A percentile compares a stretch with the other conserved stretches of the same genome.
phyloP scores from a whole-genome alignment of 805 yeast genomes.

The Metschnikowia hibisci region DNA sequence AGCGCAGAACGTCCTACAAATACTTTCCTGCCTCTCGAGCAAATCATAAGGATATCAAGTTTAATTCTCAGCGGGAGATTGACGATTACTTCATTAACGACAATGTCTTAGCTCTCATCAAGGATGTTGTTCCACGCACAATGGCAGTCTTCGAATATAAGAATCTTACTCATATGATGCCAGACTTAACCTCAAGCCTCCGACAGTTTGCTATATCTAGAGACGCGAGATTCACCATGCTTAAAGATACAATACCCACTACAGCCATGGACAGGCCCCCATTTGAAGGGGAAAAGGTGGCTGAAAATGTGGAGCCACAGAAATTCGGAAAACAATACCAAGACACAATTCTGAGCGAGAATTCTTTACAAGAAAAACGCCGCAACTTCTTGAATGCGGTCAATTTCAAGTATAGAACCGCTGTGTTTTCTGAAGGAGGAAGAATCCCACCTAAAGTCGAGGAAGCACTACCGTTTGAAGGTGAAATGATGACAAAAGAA shows the following conservation, averaged over 20 bases:
- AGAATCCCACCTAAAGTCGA: slow-evolving; percentile 26
- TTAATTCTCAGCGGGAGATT: slow-evolving; percentile 14
- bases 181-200: slow-evolving; percentile 10
- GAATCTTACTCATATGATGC: slow-evolving; percentile 14
- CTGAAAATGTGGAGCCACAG: background rate
- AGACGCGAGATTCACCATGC: slow-evolving; percentile 6
- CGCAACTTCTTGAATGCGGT: slow-evolving; percentile 18
- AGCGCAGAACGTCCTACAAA: slow-evolving; percentile 29
- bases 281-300: slow-evolving; percentile 3
- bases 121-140: slow-evolving; percentile 26
- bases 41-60: slow-evolving; percentile 21
- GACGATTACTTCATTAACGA: slow-evolving; percentile 16
- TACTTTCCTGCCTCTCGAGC: slow-evolving; percentile 18
- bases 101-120: slow-evolving; percentile 22
- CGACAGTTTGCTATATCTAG: slow-evolving; percentile 10
- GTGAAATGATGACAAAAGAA: slow-evolving; percentile 20
- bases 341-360: slow-evolving; percentile 1
- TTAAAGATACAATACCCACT: background rate
- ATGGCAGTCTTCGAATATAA: slow-evolving; percentile 26
- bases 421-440: slow-evolving; percentile 22
- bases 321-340: background rate
- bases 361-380: slow-evolving; percentile 10
- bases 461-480: slow-evolving; percentile 28
- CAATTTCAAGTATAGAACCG: slow-evolving; percentile 26
- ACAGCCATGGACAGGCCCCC: background rate